Evolutionary conservation across 1,284 basidiomycete species (phyloP), one percentile per base, ranked within the genome.

Genomic region (Marasmius fiardii): DNA sequence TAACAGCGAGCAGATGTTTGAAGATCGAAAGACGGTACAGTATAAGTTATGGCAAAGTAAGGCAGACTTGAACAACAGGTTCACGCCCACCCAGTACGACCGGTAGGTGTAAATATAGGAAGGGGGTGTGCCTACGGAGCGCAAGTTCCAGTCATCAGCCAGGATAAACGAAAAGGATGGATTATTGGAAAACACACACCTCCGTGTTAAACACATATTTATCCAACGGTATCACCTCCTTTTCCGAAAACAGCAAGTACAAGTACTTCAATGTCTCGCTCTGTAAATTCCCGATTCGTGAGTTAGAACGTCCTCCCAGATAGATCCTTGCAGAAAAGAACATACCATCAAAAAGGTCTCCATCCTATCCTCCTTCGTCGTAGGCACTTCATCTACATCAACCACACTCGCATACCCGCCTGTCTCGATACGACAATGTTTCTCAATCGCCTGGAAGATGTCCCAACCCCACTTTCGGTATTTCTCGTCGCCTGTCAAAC

Each of bases 241-340:
- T 80, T 63, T 93, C 91, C 49, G 88, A 85, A 68, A 97, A 98
- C 4, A 97, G 74, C 58, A 98, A 72, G 67, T 91, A 98, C 41
- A 99, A 75, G 71, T 99, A 99, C 71, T 99, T 98, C 56, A 98
- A 73, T 5, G 95, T 98, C 73, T 98, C 95, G 64, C 88, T 89
- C 85, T 89, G 68, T 26, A 31, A 31, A n/a, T n/a, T n/a, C n/a
- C n/a, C 28, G 28, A 31, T 10, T 10, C 28, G 10, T 31, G 28
- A 31, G 28, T 31, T 31, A 4, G 28, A 31, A 31, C 5, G 4
- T 4, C 28, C 28, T 4, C 28, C 28, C 5, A 10, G 28, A 31
- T 4, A 10, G 10, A 10, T 10, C 28, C 28, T 4, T 10, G 28
- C 28, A 31, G 28, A 31, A 31, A 31, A 31, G 28, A 31, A 72